Evolutionary conservation across 2,329 filamentous ascomycete species (phyloP).

Genomic region (Eutypella sp.): DNA sequence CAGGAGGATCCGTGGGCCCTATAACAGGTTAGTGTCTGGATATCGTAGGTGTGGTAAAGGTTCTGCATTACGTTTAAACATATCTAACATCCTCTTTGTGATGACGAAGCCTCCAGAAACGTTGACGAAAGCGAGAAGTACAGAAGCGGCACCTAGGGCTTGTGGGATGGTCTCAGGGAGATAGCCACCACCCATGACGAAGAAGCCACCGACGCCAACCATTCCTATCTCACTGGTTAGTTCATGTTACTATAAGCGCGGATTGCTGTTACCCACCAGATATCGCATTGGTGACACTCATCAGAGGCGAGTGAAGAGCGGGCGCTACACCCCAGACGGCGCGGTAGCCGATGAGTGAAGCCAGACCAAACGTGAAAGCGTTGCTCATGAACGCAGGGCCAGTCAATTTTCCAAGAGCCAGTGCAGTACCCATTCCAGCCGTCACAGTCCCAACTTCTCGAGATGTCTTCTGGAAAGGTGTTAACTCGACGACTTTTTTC

Average conservation of each 20-base stretch:
- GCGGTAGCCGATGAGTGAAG: conserved; percentile 80
- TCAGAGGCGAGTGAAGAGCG: conserved; percentile 80
- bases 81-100: conserved; percentile 89
- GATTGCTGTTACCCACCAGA: conserved; percentile 47
- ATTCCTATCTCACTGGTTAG: conserved; percentile 46
- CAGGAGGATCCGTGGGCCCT: conserved; percentile 77
- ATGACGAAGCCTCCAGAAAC: conserved; percentile 86
- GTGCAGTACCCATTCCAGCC: conserved; percentile 68
- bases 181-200: conserved; percentile 80
- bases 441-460: conserved; percentile 72
- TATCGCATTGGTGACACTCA: conserved; percentile 92
- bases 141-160: conserved; percentile 70
- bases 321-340: conserved; percentile 84
- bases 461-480: conserved; percentile 75
- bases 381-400: conserved; percentile 85
- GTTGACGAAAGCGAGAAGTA: conserved; percentile 82
- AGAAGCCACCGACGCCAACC: conserved; percentile 84
- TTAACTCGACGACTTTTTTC: conserved; percentile 60
- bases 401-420: conserved; percentile 76
- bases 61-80: conserved; percentile 64
- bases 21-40: conserved; percentile 22
- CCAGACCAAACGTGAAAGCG: conserved; percentile 77
- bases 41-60: background rate
- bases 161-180: conserved; percentile 76
- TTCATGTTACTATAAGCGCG: background rate